Evolutionary conservation across 2,329 filamentous ascomycete genomes (phyloP), one percentile per base, ranked within the genome.

Genomic region (Conoideocrella luteorostrata): DNA sequence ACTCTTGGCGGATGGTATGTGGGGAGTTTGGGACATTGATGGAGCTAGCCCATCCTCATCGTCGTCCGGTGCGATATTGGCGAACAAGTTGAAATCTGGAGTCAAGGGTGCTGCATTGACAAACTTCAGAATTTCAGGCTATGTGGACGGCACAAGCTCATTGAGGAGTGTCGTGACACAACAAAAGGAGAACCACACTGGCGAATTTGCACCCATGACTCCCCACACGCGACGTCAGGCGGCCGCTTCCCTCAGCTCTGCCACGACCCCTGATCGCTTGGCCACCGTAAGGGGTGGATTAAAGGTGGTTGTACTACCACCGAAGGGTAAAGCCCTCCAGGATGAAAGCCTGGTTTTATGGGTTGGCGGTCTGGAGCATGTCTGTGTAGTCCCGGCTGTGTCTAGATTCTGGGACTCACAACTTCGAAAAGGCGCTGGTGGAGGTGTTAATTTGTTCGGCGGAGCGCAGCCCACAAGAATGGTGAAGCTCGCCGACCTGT

Each of bases 1-100:
- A 1, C 65, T 84, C 3, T 64, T 83, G 4, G 74, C 75, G 1
- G 80, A 84, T 51, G 80, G 80, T 6, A 78, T 80, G 56, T 84
- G 80, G 80, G 80, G 78, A 12, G 75, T 84, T 26, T 84, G 80
- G 80, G 80, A 84, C 52, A 69, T 84, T 35, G 77, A 82, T 48
- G 76, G 78, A 7, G 69, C 69, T 23, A 74, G 73, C 30, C 74
- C 77, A 2, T 58, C 69, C 28, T 53, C 57, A 11, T 48, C 69
- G 28, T 53, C 57, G 10, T 48, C 62, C 10, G 59, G 68, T 38
- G 58, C 69, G 46, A 57, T 67, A 0, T 58, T 78, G 4, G 69
- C 77, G 20, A 71, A 66, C 32, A 76, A 71, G 51, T 62, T 75
- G 24, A 69, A 69, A 44, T 63, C 70, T 39, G 75, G 76, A 5